These are phyloP conservation scores for Atkinsonella hypoxylon DNA, from an alignment of 2,329 filamentous ascomycete species.

Conservation along the genomic window DNA sequence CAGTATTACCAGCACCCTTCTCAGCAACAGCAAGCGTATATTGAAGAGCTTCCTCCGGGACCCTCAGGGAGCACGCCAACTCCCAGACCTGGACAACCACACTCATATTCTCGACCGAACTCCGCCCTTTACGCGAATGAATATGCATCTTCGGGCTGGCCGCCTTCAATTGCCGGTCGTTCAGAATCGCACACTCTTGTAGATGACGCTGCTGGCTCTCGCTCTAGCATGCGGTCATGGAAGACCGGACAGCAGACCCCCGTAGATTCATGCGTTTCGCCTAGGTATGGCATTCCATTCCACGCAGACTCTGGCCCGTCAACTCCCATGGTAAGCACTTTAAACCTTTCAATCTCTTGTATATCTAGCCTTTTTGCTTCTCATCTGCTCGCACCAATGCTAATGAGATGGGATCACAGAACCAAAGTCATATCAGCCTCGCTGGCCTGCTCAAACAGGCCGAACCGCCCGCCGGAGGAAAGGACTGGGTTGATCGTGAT, in stretches of 20 bases:
- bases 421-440: conserved; percentile 30
- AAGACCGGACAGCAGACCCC: conserved; percentile 10
- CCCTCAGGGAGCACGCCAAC: conserved; percentile 1
- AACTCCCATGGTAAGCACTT: conserved; percentile 10
- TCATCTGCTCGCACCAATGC: conserved; percentile 1
- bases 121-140: conserved; percentile 6
- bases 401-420: conserved; percentile 16
- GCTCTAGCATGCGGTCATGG: conserved; percentile 13
- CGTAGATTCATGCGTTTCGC: conserved; percentile 6
- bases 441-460: conserved; percentile 25
- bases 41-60: conserved; percentile 4
- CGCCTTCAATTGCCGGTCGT: conserved; percentile 10
- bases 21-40: conserved; percentile 16
- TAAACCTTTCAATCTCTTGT: not conserved
- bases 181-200: conserved; percentile 19
- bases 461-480: conserved; percentile 20
- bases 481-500: conserved; percentile 18
- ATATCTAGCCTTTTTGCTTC: not conserved
- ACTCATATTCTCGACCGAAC: conserved; percentile 3
- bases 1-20: conserved; percentile 15
- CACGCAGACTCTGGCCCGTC: conserved; percentile 7
- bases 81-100: not conserved
- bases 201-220: conserved; percentile 16
- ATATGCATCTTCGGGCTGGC: conserved; percentile 8
- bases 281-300: conserved; percentile 8